Percentiles rank a stretch among this genome's conserved stretches.
Conservation (phyloP, 495 filamentous ascomycete species). For the Penicillium chermesinum region DNA sequence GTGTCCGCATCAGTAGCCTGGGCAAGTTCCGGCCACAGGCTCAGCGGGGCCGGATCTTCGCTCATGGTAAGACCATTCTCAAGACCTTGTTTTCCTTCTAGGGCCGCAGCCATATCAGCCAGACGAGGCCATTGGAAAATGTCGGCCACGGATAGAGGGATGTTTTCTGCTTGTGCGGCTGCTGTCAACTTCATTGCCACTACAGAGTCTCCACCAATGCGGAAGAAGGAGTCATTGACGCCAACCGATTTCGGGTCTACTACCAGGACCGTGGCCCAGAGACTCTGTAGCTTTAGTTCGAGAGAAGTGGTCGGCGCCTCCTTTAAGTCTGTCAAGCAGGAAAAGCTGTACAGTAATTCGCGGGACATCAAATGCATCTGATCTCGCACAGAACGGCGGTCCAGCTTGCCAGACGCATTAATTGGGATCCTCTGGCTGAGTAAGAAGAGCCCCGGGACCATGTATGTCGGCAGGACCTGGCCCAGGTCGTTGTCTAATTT, state of each 20-base stretch:
- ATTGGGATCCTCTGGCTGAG: background rate
- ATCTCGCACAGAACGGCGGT: background rate
- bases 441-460: background rate
- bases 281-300: background rate
- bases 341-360: background rate
- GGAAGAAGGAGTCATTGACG: background rate
- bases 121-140: background rate
- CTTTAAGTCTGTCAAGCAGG: too few relatives aligned
- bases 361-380: too few relatives aligned
- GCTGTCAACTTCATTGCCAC: slow-evolving; percentile 3
- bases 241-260: background rate
- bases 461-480: background rate
- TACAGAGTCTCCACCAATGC: background rate
- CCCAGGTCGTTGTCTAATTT: background rate
- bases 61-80: too few relatives aligned
- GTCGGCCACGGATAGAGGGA: background rate
- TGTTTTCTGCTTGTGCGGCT: background rate
- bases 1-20: background rate
- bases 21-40: background rate
- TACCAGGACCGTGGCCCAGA: background rate
- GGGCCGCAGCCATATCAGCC: background rate
- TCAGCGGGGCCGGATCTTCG: background rate
- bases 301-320: too few relatives aligned
- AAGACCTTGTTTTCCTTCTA: too few relatives aligned
- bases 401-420: background rate